These are phyloP conservation scores for Eremothecium cymbalariae DNA, from an alignment of 1,139 yeast species.

Conservation along the genomic window DNA sequence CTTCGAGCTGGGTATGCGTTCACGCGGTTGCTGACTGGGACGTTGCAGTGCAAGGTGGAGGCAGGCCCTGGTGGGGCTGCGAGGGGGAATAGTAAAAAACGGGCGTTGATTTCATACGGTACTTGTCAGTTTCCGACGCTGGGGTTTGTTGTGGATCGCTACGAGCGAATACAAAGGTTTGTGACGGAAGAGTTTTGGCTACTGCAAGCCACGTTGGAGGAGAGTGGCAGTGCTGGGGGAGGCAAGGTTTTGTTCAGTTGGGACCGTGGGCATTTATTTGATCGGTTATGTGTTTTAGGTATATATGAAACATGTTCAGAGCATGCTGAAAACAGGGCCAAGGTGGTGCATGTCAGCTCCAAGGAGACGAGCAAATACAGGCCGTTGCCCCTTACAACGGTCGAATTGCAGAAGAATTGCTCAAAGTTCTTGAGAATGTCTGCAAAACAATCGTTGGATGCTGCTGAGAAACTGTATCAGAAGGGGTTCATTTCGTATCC, in stretches of 20 bases:
- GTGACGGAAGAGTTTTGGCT: conserved; percentile 77
- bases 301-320: conserved; percentile 61
- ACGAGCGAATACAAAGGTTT: conserved; percentile 63
- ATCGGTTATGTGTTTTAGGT: conserved; percentile 52
- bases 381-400: conserved; percentile 91
- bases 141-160: conserved; percentile 95
- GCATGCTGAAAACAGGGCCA: conserved; percentile 38
- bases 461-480: conserved; percentile 82
- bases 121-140: conserved; percentile 96
- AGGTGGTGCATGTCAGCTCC: conserved; percentile 44
- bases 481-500: conserved; percentile 89
- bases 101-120: conserved; percentile 62
- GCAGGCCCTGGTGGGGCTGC: conserved; percentile 21
- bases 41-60: conserved; percentile 25
- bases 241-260: conserved; percentile 41
- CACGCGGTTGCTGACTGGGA: conserved; percentile 51
- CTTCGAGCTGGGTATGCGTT: conserved; percentile 83
- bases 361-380: conserved; percentile 69
- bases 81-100: conserved; percentile 18
- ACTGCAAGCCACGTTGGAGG: conserved; percentile 46
- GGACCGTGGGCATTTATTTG: conserved; percentile 66
- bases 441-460: conserved; percentile 72
- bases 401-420: conserved; percentile 87
- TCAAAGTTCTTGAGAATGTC: conserved; percentile 64
- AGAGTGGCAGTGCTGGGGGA: conserved; percentile 25